Conservation (phyloP, 768 basidiomycete species). For the Boletus pseudopeckii region DNA sequence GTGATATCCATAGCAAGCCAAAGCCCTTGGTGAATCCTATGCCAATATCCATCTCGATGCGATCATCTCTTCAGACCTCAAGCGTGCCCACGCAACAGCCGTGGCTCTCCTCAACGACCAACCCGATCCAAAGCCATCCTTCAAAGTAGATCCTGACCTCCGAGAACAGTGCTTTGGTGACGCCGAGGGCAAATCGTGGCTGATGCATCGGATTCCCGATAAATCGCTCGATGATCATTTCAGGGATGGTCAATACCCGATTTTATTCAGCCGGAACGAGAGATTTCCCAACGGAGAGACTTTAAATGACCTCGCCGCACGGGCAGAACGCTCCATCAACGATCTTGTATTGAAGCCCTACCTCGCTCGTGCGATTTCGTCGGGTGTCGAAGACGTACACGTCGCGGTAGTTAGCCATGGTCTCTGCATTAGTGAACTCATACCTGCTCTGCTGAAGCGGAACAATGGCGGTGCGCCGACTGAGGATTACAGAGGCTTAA, state of each 20-base stretch:
- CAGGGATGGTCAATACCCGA: slow-evolving; percentile 51
- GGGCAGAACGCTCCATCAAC: slow-evolving; percentile 51
- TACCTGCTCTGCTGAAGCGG: slow-evolving; percentile 48
- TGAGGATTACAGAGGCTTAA: slow-evolving; percentile 45
- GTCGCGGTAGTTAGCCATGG: slow-evolving; percentile 77
- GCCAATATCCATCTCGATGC: slow-evolving; percentile 44
- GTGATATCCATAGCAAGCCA: slow-evolving; percentile 50
- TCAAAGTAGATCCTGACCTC: slow-evolving; percentile 48
- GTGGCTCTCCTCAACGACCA: slow-evolving; percentile 51
- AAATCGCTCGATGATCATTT: slow-evolving; percentile 45
- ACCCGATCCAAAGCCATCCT: slow-evolving; percentile 40
- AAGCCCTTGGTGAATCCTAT: slow-evolving; percentile 56
- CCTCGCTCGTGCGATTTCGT: slow-evolving; percentile 41
- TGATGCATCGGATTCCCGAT: slow-evolving; percentile 21
- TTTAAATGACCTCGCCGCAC: slow-evolving; percentile 52
- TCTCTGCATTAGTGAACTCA: slow-evolving; percentile 58
- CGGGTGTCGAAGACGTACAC: slow-evolving; percentile 42
- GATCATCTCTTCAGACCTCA: slow-evolving; percentile 65
- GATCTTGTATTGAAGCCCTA: slow-evolving; percentile 52
- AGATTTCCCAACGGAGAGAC: slow-evolving; percentile 74
- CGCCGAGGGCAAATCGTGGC: slow-evolving; percentile 62
- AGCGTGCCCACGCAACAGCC: slow-evolving; percentile 63
- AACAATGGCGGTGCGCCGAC: slow-evolving; percentile 31
- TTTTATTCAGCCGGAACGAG: slow-evolving; percentile 41
- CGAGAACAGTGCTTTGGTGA: slow-evolving; percentile 69